A percentile compares a stretch with the other conserved stretches of the same genome.
Conservation (phyloP, 2,329 filamentous ascomycete species). For the Blastomyces gilchristii region DNA sequence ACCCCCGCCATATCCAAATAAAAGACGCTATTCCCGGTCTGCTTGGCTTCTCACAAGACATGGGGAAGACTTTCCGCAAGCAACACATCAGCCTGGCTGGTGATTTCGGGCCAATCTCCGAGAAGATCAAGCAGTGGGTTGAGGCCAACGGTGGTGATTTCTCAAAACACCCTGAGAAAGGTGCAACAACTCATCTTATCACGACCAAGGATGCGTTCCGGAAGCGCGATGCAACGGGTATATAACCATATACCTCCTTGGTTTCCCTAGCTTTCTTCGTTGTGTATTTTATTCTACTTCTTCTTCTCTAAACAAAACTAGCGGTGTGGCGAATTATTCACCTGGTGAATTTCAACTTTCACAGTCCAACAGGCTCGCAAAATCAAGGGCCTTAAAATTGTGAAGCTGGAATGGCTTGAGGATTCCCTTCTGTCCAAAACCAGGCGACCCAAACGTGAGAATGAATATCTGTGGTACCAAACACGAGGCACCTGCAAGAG, state of each 20-base stretch:
- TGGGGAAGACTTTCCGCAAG: slow-evolving; percentile 41
- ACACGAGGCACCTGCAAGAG: slow-evolving; percentile 17
- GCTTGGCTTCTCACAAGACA: slow-evolving; percentile 7
- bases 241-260: neutral
- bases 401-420: slow-evolving; percentile 40
- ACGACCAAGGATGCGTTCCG: slow-evolving; percentile 54
- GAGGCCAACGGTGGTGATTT: slow-evolving; percentile 51
- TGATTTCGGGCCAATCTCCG: slow-evolving; percentile 43
- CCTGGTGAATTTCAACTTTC: neutral
- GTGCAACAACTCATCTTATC: slow-evolving; percentile 60
- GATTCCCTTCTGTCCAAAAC: slow-evolving; percentile 32
- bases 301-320: neutral
- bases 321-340: neutral
- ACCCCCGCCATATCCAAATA: neutral
- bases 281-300: neutral
- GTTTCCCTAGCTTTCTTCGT: neutral
- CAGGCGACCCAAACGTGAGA: slow-evolving; percentile 26
- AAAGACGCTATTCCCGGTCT: neutral
- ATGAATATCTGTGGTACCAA: slow-evolving; percentile 27
- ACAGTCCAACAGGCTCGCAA: slow-evolving; percentile 34
- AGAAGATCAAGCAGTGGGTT: slow-evolving; percentile 58
- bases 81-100: slow-evolving; percentile 50
- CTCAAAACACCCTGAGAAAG: slow-evolving; percentile 39
- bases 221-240: slow-evolving; percentile 35
- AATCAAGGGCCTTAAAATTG: slow-evolving; percentile 33